Conservation (phyloP, 768 basidiomycete genomes). For the Trametes sanguinea region DNA sequence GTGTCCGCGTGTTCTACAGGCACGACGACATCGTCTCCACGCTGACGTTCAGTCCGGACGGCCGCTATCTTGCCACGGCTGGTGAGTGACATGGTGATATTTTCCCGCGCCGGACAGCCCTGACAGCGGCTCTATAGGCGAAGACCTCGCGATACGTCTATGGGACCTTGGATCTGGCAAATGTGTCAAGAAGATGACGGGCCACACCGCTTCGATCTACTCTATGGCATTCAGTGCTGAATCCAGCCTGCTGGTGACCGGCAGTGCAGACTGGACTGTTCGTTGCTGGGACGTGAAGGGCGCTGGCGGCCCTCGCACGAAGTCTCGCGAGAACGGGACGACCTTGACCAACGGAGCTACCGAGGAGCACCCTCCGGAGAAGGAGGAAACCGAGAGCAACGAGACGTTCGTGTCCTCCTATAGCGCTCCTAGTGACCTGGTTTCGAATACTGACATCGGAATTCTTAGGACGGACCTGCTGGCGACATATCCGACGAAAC, state of each 20-base stretch:
- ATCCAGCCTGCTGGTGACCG: constrained; percentile 87
- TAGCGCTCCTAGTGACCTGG: no score
- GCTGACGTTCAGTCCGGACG: constrained; percentile 90
- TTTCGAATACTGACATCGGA: no score
- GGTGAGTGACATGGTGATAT: constrained; percentile 43
- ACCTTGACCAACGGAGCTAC: constrained; percentile 36
- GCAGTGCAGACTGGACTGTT: constrained; percentile 93
- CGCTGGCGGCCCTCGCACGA: constrained; percentile 62
- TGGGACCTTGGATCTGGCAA: constrained; percentile 98
- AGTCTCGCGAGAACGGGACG: constrained; percentile 58
- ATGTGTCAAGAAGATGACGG: constrained; percentile 94
- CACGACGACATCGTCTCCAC: constrained; percentile 88
- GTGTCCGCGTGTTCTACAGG: constrained; percentile 93
- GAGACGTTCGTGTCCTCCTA: constrained; percentile 64
- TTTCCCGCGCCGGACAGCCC: not conserved
- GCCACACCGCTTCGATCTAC: constrained; percentile 87
- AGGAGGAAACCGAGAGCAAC: constrained; percentile 40
- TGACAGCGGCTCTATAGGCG: constrained; percentile 48
- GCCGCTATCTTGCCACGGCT: constrained; percentile 89
- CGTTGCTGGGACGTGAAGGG: constrained; percentile 97
- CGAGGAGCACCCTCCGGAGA: constrained; percentile 30
- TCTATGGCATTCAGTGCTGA: constrained; percentile 92
- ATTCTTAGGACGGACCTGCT: constrained; percentile 68
- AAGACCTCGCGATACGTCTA: constrained; percentile 90
- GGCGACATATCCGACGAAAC: constrained; percentile 92